Conservation (phyloP, 805 yeast genomes). For the Starmerella kuoi region DNA sequence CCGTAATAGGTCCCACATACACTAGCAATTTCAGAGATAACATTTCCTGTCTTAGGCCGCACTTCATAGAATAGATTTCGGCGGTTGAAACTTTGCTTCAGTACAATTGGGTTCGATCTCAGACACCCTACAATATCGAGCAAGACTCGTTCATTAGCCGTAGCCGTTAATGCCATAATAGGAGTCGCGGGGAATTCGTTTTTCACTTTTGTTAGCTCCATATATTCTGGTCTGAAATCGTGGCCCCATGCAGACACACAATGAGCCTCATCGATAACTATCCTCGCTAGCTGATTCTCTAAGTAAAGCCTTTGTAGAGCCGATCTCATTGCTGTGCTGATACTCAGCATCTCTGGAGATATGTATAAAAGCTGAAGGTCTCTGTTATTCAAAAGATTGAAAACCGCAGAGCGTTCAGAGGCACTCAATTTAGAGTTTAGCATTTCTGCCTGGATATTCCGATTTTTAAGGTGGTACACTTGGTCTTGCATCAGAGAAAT, state of each 20-base stretch:
- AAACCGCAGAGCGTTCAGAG: slow-evolving; percentile 49
- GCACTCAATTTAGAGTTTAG: slow-evolving; percentile 63
- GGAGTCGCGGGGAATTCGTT: slow-evolving; percentile 67
- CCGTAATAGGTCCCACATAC: slow-evolving; percentile 35
- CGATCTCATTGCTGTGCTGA: slow-evolving; percentile 53
- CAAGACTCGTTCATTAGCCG: slow-evolving; percentile 84
- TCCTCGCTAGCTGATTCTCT: slow-evolving; percentile 53
- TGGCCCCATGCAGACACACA: slow-evolving; percentile 99
- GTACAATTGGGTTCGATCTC: slow-evolving; percentile 43
- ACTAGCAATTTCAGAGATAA: slow-evolving; percentile 13
- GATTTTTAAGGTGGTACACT: slow-evolving; percentile 61
- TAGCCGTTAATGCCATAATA: slow-evolving; percentile 91
- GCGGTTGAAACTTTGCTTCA: slow-evolving; percentile 87
- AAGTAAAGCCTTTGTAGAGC: slow-evolving; percentile 48
- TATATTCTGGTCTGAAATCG: slow-evolving; percentile 93
- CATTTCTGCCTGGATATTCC: slow-evolving; percentile 73
- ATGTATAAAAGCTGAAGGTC: slow-evolving; percentile 65
- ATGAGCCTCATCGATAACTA: slow-evolving; percentile 95
- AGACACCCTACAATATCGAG: slow-evolving; percentile 75
- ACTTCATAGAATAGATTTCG: slow-evolving; percentile 74
- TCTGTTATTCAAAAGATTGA: slow-evolving; percentile 52
- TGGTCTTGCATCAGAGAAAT: slow-evolving; percentile 97
- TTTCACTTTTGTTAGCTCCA: slow-evolving; percentile 63
- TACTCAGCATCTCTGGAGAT: slow-evolving; percentile 89
- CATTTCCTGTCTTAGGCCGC: slow-evolving; percentile 36